Base-by-base conservation (phyloP, 805 yeast genomes). In the Starmerella bombi region DNA sequence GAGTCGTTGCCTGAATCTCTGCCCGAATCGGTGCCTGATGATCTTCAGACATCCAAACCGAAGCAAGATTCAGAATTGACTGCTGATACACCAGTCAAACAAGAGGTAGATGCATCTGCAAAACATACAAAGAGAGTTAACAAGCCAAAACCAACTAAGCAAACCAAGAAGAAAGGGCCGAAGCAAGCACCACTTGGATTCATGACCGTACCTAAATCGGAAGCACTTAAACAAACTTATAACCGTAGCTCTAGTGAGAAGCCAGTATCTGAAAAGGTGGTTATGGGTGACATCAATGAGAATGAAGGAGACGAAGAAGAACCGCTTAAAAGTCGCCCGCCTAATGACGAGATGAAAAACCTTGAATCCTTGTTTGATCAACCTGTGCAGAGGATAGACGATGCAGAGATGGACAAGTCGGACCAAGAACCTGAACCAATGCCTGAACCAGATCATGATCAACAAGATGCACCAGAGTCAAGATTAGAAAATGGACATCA, bases 251-350 rank as follows among this genome's bases (percentile, higher is more conserved):
- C 38, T n/a, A 23, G 15, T 4, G 7, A 16, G 4, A 34, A 10
- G 28, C 43, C 49, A 1, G 48, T 43, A 2, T 18, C 32, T 8
- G 46, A 46, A 21, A 34, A 38, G 18, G 42, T 44, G 2, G 52
- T 49, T 3, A 41, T 39, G 18, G 29, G 38, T 14, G 47, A 42
- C 5, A 36, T 32, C n/a, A 7, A 14, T 12, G 35, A 25, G 4
- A 34, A 31, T n/a, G 38, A 25, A 15, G 37, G 15, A 7, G 31
- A 15, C 12, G 43, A 27, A 4, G 36, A 34, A 16, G 38, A 27
- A 2, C 34, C 16, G 4, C 32, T 33, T 20, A 46, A 41, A 6
- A n/a, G n/a, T n/a, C n/a, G n/a, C n/a, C n/a, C n/a, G n/a, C n/a
- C n/a, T n/a, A 10, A 2, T 3, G 41, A 34, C 10, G 36, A 46